Base-by-base conservation (phyloP, 2,329 filamentous ascomycete species). In the Claviceps fusiformis region DNA sequence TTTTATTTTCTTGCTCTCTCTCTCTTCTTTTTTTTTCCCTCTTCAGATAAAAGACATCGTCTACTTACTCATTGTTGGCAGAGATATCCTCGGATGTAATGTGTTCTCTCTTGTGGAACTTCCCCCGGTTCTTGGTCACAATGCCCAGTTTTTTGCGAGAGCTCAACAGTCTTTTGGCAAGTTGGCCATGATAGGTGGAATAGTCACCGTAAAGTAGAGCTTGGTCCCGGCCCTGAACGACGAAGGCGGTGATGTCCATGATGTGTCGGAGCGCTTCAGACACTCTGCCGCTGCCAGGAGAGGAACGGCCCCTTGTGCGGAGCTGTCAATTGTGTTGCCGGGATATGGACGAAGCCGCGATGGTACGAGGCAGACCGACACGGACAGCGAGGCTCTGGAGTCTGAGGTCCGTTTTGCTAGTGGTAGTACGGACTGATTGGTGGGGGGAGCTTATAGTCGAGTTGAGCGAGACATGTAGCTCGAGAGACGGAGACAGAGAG, bases 201-300 rank as follows among this genome's bases (percentile, higher is more conserved):
- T 95, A 91, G 73, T 96, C 90, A 62, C 90, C 91, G 61, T 93
- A 84, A 35, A 95, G 80, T 53, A 96, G 84, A 43, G 89, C 89
- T 64, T 87, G 81, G 68, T 95, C 87, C 59, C 93, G 80, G 61
- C 86, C 84, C 54, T 83, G 82, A 65, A 90, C 80, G 62, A 97
- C 75, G 60, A 89, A 91, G 62, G 82, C 82, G 55, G 93, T 97
- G 70, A 97, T 89, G 60, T 96, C 89, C 92, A 97, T 96, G 58
- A 37, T 53, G 27, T 45, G 2, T 39, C 41, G 27, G 35, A n/a
- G 29, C 19, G 29, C 24, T 46, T 27, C 41, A 24, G 31, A n/a
- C 3, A 41, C 37, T 41, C 37, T 41, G 37, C 37, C 13, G 37
- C 39, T 11, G 33, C 24, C 35, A 19, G 35, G 47, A 44, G 43